Base-by-base conservation (phyloP, 208 protist species). In the Trypanosoma grayi region DNA sequence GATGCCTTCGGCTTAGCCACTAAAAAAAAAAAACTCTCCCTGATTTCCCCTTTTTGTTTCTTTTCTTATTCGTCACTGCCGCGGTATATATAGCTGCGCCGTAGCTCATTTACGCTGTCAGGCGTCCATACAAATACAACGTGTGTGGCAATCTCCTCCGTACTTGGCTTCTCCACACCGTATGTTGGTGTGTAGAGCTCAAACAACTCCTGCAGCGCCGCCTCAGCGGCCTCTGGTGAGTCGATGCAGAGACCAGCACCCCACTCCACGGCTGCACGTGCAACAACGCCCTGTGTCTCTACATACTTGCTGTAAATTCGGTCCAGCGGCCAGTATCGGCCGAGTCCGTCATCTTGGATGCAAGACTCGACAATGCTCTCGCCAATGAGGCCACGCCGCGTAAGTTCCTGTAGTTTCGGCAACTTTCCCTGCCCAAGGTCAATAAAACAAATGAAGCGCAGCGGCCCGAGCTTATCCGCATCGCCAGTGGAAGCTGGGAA, bases 341-440 rank as follows among this genome's bases (percentile, higher is more conserved):
- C 83, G 53, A 95, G 71, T 41, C 86, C 86, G 69, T 95, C 89
- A 40, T 95, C 89, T 56, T 83, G 60, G 20, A 95, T 52, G 50
- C 85, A 92, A 11, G 89, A 93, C 7, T 86, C 79, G 7, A 93
- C 73, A 37, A 92, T 63, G 0, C 79, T 85, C 55, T 91, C 72
- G 18, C 89, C 89, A 77, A 95, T 93, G 48, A 75, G 74, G 4
- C 48, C 52, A 22, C 73, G 66, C 27, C 71, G 52, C 2, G 70
- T 75, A 22, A 95, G 74, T 44, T 77, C 65, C 22, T 43, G 40
- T 13, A 88, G 66, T 25, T 73, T 62, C 0, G 85, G 85, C 63
- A 92, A 84, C 44, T 82, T 81, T 13, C 89, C 89, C 51, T 95
- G 89, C 0, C 85, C 89, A 18, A 95, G 51, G 54, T 95, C 89